phyloP scores from a whole-genome alignment of 768 basidiomycete species.

The Clitopilus passeckerianus region DNA sequence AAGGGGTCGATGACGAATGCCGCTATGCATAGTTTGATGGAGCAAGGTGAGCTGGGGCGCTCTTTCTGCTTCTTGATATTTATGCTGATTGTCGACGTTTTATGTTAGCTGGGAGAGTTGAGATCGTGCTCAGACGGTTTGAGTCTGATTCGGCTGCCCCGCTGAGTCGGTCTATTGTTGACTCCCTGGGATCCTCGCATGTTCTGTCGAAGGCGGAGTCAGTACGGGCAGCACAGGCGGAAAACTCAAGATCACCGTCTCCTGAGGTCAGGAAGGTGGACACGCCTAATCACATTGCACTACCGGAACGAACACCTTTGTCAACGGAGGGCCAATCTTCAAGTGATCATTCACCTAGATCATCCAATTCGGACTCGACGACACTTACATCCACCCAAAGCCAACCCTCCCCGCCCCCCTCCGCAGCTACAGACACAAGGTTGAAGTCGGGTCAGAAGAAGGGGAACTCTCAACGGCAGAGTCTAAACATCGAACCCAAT shows the following conservation, averaged over 20 bases:
- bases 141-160: constrained; percentile 16
- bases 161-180: neutral
- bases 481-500: constrained; percentile 59
- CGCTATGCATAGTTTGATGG: constrained; percentile 64
- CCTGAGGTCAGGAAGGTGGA: neutral
- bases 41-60: constrained; percentile 29
- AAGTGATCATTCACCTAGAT: no score
- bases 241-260: neutral
- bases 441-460: neutral
- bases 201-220: neutral
- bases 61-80: neutral
- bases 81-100: neutral
- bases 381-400: neutral
- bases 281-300: neutral
- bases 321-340: neutral
- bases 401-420: neutral
- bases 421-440: neutral
- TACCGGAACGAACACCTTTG: neutral
- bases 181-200: neutral
- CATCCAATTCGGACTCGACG: neutral
- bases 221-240: no score
- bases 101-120: constrained; percentile 47
- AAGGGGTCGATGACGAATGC: constrained; percentile 23
- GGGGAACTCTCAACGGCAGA: neutral
- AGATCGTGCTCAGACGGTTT: constrained; percentile 42